phyloP scores from a whole-genome alignment of 2,329 filamentous ascomycete genomes.

The Ophiocordyceps australis region DNA sequence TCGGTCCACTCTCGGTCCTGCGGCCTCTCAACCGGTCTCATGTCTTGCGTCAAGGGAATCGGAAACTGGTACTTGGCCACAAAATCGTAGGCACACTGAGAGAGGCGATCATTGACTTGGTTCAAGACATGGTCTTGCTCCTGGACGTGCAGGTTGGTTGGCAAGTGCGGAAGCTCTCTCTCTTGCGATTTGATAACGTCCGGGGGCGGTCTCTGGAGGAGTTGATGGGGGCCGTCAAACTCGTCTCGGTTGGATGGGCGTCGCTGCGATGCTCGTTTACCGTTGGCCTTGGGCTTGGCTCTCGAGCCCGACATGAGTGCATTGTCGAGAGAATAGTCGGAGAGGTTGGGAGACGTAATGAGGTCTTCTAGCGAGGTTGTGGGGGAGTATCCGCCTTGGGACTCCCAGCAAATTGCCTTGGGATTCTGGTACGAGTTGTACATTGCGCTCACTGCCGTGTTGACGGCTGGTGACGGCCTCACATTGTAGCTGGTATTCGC shows the following conservation, averaged over 20 bases:
- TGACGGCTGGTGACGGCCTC: constrained; percentile 21
- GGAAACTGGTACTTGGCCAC: constrained; percentile 84
- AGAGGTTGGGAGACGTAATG: constrained; percentile 36
- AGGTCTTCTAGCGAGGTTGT: constrained; percentile 41
- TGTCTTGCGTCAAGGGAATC: constrained; percentile 67
- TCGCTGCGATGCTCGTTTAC: constrained; percentile 38
- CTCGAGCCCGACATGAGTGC: constrained; percentile 19
- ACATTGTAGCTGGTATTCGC: constrained; percentile 21
- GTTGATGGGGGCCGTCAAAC: constrained; percentile 76
- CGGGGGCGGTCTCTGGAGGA: constrained; percentile 53
- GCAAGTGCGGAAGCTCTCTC: constrained; percentile 63
- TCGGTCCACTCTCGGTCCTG: constrained; percentile 79
- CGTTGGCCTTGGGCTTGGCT: constrained; percentile 23
- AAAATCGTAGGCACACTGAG: constrained; percentile 77
- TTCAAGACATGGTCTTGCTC: constrained; percentile 71
- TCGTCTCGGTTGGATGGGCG: constrained; percentile 70
- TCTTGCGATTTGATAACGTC: constrained; percentile 61
- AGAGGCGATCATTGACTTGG: constrained; percentile 69
- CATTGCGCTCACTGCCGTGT: constrained; percentile 9
- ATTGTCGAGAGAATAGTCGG: constrained; percentile 41
- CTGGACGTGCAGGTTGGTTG: constrained; percentile 64
- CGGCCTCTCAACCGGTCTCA: constrained; percentile 56
- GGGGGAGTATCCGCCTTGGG: constrained; percentile 32
- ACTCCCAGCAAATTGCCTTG: constrained; percentile 13
- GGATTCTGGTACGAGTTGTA: constrained; percentile 21